Conservation (phyloP, 2,329 filamentous ascomycete genomes). For the Alternaria gansuensis region DNA sequence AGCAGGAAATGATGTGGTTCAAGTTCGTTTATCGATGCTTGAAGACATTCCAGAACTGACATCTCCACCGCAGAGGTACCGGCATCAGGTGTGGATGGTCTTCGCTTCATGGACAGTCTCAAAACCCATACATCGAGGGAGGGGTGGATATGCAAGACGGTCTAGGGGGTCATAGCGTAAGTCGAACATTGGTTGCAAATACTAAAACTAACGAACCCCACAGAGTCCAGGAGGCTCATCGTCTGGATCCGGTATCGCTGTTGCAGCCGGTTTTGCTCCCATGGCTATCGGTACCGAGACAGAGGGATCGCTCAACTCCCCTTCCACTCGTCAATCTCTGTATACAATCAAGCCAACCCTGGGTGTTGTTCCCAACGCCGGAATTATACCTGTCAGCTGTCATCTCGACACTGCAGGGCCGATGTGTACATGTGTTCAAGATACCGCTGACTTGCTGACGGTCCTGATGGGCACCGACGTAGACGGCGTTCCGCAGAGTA, state of each 20-base stretch:
- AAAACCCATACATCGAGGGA: neutral
- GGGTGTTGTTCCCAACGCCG: neutral
- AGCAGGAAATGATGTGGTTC: no score
- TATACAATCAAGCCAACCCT: neutral
- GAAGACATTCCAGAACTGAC: no score
- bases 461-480: no score
- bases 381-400: neutral
- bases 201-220: neutral
- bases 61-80: no score
- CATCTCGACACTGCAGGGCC: neutral
- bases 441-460: neutral
- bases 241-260: neutral
- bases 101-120: neutral
- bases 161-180: neutral
- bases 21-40: no score
- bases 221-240: neutral
- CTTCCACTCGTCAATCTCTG: neutral
- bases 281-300: neutral
- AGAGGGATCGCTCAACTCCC: neutral
- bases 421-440: neutral
- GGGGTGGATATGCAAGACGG: neutral
- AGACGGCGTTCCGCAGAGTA: no score
- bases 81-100: no score
- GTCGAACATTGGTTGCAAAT: neutral
- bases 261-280: neutral